Evolutionary conservation across 2,329 filamentous ascomycete species (phyloP), one percentile per base, ranked within the genome.

Genomic region (Trichoderma sp.): DNA sequence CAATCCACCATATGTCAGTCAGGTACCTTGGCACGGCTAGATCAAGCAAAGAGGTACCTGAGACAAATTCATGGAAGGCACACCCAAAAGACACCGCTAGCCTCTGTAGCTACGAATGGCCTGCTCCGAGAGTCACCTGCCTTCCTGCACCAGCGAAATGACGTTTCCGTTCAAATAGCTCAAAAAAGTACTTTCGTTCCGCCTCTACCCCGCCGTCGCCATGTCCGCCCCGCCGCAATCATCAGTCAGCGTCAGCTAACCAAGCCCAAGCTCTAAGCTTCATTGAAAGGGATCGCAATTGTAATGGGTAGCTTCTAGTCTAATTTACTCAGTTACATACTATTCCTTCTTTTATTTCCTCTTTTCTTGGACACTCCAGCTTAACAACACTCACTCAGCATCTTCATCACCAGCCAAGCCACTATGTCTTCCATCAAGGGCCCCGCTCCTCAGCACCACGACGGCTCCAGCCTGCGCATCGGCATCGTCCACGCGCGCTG

Each of bases 401-500:
- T 58, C 34, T 26, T 30, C 39, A 4, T 14, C 14, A 28, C 49
- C 24, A 43, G 28, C 43, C 32, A 54, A 32, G 24, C 24, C 60
- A 55, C 34, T 21, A 69, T 69, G 68, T 69, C 68, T 51, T 83
- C 83, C 69, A 81, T 85, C 79, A 89, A 88, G 76, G 86, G 85
- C 69, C 86, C 86, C n/a, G 81, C 82, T 72, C 81, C 83, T 66
- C 82, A 89, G 77, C 82, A 85, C 74, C 85, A 88, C 80, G 84
- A 90, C 78, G 91, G 92, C 79, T 88, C 88, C 75, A 85, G 84
- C 76, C 88, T 99, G 72, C 93, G 96, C 77, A 90, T 99, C 78
- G 95, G 92, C 78, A 98, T 99, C 78, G 88, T 99, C 69, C 96
- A 98, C 83, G 95, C 95, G 69, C 90, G 96, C 76, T 99, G 96